These are phyloP conservation scores for Sodiomyces alkalinus DNA, from an alignment of 2,329 filamentous ascomycete genomes.

Conservation along the genomic window DNA sequence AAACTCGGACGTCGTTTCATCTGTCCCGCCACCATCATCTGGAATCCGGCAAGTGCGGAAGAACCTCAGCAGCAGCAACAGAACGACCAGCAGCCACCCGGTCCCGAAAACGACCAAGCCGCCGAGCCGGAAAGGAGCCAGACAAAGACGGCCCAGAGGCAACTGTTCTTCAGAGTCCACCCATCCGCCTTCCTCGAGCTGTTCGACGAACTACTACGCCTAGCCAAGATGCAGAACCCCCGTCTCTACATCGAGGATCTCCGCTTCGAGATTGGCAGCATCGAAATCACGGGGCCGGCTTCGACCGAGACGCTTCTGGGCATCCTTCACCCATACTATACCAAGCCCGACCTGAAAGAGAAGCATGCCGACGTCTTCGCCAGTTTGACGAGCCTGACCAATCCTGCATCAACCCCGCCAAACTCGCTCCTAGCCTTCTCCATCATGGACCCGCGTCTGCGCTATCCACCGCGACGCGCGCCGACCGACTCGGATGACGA, in stretches of 20 bases:
- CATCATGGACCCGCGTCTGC: constrained; percentile 64
- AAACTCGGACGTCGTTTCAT: constrained; percentile 42
- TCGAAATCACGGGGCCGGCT: constrained; percentile 47
- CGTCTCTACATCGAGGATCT: constrained; percentile 51
- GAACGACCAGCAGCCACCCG: constrained; percentile 9
- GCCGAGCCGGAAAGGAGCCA: too few species aligned
- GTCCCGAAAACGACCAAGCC: constrained; percentile 1
- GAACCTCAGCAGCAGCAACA: too few species aligned
- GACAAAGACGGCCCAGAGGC: constrained; percentile 18
- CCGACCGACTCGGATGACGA: constrained; percentile 20
- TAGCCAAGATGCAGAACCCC: constrained; percentile 45
- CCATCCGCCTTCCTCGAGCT: constrained; percentile 63
- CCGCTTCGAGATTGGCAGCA: constrained; percentile 49
- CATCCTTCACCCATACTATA: constrained; percentile 41
- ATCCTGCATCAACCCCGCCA: constrained; percentile 52
- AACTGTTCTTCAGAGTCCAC: constrained; percentile 60
- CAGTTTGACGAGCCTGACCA: constrained; percentile 43
- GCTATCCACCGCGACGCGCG: constrained; percentile 53
- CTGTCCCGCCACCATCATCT: constrained; percentile 59
- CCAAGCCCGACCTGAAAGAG: constrained; percentile 16
- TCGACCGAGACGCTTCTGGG: constrained; percentile 65
- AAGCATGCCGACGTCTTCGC: constrained; percentile 32
- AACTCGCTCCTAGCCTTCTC: constrained; percentile 60
- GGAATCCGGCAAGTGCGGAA: constrained; percentile 38
- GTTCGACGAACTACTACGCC: constrained; percentile 45